Base-by-base conservation (phyloP, 2,329 filamentous ascomycete species). In the Penicillium brasilianum region DNA sequence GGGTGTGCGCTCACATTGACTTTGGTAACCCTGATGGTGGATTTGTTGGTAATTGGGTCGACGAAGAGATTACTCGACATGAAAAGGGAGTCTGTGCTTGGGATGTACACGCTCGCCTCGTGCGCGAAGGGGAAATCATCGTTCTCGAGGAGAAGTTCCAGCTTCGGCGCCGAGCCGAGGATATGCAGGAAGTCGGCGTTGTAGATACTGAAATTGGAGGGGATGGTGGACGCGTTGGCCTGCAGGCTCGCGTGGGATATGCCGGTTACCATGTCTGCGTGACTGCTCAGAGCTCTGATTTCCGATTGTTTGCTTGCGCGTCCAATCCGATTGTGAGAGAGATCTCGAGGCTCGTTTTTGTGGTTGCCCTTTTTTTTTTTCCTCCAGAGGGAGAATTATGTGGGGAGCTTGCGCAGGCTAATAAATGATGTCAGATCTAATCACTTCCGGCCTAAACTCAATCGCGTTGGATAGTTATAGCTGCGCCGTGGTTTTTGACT, bases 121-220 rank as follows among this genome's bases (percentile, higher is more conserved):
- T 85, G 83, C 1, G 82, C 82, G 59, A 84, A 84, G 0, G 82
- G 79, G 36, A 80, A 77, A 3, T 69, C 66, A 34, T 71, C 64
- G 52, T 78, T 76, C 60, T 80, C 74, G 28, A 74, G 66, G 2
- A 82, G 65, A 2, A 80, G 61, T 13, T 80, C 72, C 1, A 82
- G 61, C 11, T 64, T 69, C 5, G 80, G 78, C 2, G 67, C 59
- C 0, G 61, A 37, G 4, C 80, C 80, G 37, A 79, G 74, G 20
- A 82, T 71, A 57, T 72, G 58, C 7, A 58, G 46, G 54, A 74
- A 74, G 22, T 51, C 58, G 8, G 61, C 50, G 54, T 70, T 59
- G 52, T 72, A 56, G 25, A 68, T 50, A 20, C 55, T 60, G 55
- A 66, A 66, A 20, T 69, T 71, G n/a, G 66, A 66, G n/a, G 75